Percentiles rank a stretch among this genome's conserved stretches.
Conservation (phyloP, 805 yeast species). For the Kregervanrija pseudodelftensis region DNA sequence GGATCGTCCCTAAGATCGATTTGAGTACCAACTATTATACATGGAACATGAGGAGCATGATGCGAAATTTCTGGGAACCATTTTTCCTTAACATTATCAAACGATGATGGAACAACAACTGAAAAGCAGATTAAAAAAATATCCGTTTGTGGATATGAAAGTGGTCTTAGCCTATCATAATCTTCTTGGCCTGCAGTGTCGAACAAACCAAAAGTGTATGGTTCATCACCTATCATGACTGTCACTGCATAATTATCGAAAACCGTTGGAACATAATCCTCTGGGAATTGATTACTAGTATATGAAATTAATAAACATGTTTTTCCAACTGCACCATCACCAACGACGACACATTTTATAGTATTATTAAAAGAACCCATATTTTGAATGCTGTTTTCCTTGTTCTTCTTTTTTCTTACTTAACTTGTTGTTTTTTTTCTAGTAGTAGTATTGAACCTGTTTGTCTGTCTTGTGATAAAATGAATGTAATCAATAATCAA, state of each 20-base stretch:
- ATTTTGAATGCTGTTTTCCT: not conserved
- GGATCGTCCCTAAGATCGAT: slow-evolving; percentile 92
- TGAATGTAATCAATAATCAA: not conserved
- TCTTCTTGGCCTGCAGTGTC: slow-evolving; percentile 96
- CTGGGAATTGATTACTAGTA: slow-evolving; percentile 89
- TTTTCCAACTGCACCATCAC: slow-evolving; percentile 95
- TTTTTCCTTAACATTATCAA: slow-evolving; percentile 71
- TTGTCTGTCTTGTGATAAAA: not conserved
- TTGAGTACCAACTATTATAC: slow-evolving; percentile 95
- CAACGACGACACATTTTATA: slow-evolving; percentile 88
- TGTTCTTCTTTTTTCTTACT: not conserved
- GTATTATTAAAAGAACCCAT: slow-evolving; percentile 25
- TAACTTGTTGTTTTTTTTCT: not conserved
- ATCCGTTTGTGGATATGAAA: slow-evolving; percentile 89
- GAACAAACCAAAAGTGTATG: slow-evolving; percentile 83
- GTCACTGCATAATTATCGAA: slow-evolving; percentile 88
- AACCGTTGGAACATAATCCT: slow-evolving; percentile 90
- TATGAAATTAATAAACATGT: slow-evolving; percentile 83
- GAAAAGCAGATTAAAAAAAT: slow-evolving; percentile 83
- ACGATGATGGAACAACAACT: slow-evolving; percentile 72
- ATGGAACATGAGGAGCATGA: slow-evolving; percentile 91
- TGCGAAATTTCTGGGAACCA: slow-evolving; percentile 85
- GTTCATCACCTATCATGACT: slow-evolving; percentile 74
- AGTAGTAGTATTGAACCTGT: not conserved
- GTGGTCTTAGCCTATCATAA: slow-evolving; percentile 81